Conservation (phyloP, 2,329 filamentous ascomycete genomes). For the Hymenoscyphus fraxineus region DNA sequence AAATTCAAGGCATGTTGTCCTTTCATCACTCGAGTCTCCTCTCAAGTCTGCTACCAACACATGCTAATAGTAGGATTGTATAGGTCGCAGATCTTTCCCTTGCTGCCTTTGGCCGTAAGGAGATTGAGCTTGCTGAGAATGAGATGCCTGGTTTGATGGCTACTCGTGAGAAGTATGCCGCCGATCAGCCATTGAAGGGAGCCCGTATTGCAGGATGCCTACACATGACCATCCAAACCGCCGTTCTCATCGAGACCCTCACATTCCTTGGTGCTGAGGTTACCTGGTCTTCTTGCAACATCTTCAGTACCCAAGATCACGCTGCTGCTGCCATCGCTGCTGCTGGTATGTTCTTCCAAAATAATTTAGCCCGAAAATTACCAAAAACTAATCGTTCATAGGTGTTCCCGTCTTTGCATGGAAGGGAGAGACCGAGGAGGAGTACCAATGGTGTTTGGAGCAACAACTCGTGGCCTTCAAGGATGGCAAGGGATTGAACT, state of each 20-base stretch:
- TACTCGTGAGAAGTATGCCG: constrained; percentile 85
- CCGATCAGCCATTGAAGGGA: constrained; percentile 89
- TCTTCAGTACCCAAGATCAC: constrained; percentile 99
- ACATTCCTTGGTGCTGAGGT: constrained; percentile 92
- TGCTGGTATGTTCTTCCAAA: constrained; percentile 22
- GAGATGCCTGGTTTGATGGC: constrained; percentile 98
- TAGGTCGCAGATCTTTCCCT: constrained; percentile 96
- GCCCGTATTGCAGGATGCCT: constrained; percentile 92
- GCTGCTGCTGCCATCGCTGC: constrained; percentile 96
- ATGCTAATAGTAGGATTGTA: constrained; percentile 1
- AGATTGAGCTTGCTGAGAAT: constrained; percentile 96
- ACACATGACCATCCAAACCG: constrained; percentile 88
- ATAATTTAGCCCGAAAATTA: constrained; percentile 1
- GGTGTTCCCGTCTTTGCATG: constrained; percentile 82
- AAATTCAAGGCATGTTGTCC: constrained; percentile 32
- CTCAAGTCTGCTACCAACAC: not conserved
- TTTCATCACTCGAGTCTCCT: not conserved
- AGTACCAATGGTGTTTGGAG: constrained; percentile 99
- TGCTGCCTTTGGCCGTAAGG: constrained; percentile 96
- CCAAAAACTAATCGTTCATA: constrained; percentile 16
- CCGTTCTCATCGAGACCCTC: constrained; percentile 98
- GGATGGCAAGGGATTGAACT: constrained; percentile 92
- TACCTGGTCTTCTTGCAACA: constrained; percentile 99
- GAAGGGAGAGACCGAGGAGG: constrained; percentile 92
- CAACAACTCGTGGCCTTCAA: constrained; percentile 98